Conservation (phyloP, 192 early-diverging fungal genomes). For the Mortierella alpina region DNA sequence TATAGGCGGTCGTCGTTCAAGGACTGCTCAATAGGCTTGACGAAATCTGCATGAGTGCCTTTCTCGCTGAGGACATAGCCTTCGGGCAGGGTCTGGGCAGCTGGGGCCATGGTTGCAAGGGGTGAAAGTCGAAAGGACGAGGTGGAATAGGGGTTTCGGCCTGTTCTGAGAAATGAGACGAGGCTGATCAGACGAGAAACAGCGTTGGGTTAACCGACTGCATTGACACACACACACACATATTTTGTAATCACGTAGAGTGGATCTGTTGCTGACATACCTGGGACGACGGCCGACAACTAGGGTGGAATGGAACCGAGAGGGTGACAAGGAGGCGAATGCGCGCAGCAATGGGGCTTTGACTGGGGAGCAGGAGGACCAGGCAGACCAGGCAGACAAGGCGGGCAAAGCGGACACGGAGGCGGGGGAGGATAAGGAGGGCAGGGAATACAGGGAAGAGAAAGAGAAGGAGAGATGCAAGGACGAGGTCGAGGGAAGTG, state of each 20-base stretch:
- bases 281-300: background rate
- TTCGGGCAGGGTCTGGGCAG: conserved; percentile 15
- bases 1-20: conserved; percentile 74
- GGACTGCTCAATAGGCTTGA: conserved; percentile 59
- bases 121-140: background rate
- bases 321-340: no score
- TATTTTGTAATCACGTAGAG: background rate
- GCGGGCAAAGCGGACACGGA: background rate
- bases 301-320: background rate
- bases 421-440: background rate
- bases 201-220: background rate
- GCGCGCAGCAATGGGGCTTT: no score
- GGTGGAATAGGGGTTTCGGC: background rate
- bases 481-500: background rate
- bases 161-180: background rate
- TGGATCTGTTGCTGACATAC: background rate
- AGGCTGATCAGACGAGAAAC: background rate
- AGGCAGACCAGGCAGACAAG: background rate
- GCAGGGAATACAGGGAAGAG: background rate
- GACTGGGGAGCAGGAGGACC: no score
- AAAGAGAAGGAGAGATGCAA: background rate
- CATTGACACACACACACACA: no score
- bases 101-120: conserved; percentile 14
- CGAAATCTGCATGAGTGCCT: conserved; percentile 52
- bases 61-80: conserved; percentile 36